Evolutionary conservation across 805 yeast genomes (phyloP), one percentile per base, ranked within the genome.

Genomic region (Starmerella potacharoeniae): DNA sequence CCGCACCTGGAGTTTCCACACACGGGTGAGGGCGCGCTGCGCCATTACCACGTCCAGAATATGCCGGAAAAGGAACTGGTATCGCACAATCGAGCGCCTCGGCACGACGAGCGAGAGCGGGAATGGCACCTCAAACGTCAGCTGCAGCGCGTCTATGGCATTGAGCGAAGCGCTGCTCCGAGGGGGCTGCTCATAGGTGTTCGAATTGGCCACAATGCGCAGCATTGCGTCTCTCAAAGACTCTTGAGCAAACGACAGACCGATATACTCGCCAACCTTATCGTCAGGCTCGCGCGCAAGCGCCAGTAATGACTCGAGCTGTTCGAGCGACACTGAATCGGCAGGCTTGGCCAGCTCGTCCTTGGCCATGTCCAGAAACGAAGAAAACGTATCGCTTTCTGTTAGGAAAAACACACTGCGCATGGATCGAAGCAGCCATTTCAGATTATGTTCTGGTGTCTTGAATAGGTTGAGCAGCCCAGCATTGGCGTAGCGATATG

Each of bases 61-160:
- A 59, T 86, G 82, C 59, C 96, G 78, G 62, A 86, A 87, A 48
- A 89, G 71, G 37, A 87, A 72, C 66, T 91, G 96, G 65, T 84
- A 88, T 59, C 93, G 87, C 49, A 81, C 76, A 16, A 87, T 72
- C 30, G 83, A 80, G 14, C 88, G 83, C 53, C 82, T 78, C 16
- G 85, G 80, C 0, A 88, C 71, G 0, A 93, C 74, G 30, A 91
- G 73, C 63, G 88, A 88, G 49, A 88, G 69, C 0, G 99, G 99
- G 65, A 87, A 93, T 3, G 97, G 96, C 28, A 90, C 66, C 39
- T 58, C 58, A 55, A 71, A 68, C 45, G 72, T 73, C 29, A 73
- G 63, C 57, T 71, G 71, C 36, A 73, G 49, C 0, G 70, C 71
- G 52, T 67, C 67, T 8, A 63, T 52, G 4, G 71, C 73, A 3